Conservation (phyloP, 805 yeast genomes). For the Sugiyamaella lignohabitans region DNA sequence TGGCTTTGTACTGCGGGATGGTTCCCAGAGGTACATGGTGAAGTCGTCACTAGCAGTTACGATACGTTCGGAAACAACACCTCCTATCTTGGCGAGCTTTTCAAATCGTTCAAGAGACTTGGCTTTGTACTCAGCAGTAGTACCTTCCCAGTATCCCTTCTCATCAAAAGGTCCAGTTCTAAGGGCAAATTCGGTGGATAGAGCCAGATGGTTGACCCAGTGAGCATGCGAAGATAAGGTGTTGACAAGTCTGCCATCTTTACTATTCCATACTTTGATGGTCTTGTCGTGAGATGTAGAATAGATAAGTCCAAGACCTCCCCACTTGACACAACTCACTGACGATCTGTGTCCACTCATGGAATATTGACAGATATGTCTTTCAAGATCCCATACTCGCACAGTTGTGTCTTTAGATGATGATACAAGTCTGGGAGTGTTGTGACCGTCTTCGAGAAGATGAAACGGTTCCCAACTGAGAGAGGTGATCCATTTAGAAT, state of each 20-base stretch:
- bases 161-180: constrained; percentile 88
- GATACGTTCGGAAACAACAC: constrained; percentile 59
- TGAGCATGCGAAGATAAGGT: constrained; percentile 87
- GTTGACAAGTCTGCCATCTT: constrained; percentile 69
- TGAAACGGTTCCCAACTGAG: constrained; percentile 94
- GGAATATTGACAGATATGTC: constrained; percentile 59
- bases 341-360: constrained; percentile 83
- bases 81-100: constrained; percentile 54
- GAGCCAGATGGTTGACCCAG: constrained; percentile 93
- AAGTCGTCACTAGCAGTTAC: constrained; percentile 96
- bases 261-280: constrained; percentile 83
- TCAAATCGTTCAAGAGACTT: constrained; percentile 58
- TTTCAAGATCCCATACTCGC: constrained; percentile 79
- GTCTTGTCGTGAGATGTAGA: constrained; percentile 94
- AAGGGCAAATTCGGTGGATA: constrained; percentile 84
- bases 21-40: constrained; percentile 98
- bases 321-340: constrained; percentile 96
- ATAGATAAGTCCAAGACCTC: constrained; percentile 78
- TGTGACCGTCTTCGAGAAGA: constrained; percentile 47
- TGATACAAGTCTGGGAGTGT: constrained; percentile 64
- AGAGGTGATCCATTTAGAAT: constrained; percentile 82
- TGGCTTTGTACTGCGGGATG: constrained; percentile 72
- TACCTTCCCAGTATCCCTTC: constrained; percentile 35
- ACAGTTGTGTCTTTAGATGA: constrained; percentile 90
- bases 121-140: constrained; percentile 37